Evolutionary conservation across 2,329 filamentous ascomycete species (phyloP).

Genomic region (Elsinoe necatrix): DNA sequence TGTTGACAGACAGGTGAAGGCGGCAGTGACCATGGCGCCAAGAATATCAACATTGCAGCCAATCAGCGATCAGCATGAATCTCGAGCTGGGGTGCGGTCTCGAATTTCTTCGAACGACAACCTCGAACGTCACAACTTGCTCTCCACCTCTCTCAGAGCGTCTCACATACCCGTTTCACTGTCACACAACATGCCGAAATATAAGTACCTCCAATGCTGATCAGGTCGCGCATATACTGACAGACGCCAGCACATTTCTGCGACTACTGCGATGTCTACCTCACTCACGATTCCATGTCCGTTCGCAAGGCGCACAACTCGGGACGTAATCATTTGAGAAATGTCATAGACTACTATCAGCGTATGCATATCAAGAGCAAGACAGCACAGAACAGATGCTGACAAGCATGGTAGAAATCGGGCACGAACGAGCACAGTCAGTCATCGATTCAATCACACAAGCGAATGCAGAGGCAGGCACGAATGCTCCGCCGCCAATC

Average conservation of each 20-base stretch:
- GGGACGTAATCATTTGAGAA: conserved; percentile 91
- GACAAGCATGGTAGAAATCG: conserved; percentile 63
- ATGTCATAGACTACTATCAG: conserved; percentile 98
- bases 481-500: conserved; percentile 43
- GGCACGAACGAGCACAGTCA: conserved; percentile 94
- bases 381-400: background rate
- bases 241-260: conserved; percentile 21
- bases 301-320: conserved; percentile 98
- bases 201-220: conserved; percentile 17
- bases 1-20: background rate
- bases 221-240: conserved; percentile 16
- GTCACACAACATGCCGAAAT: conserved; percentile 22
- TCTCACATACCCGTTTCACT: background rate
- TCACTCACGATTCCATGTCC: conserved; percentile 99
- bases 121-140: background rate
- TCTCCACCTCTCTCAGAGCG: too few relatives aligned
- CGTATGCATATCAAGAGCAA: conserved; percentile 44
- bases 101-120: background rate
- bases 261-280: conserved; percentile 99
- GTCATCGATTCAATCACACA: conserved; percentile 97
- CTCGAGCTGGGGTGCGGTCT: background rate
- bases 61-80: background rate
- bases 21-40: background rate
- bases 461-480: conserved; percentile 88
- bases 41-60: background rate